Conservation (phyloP, 495 filamentous ascomycete genomes). For the Penicillium macrosclerotiorum region DNA sequence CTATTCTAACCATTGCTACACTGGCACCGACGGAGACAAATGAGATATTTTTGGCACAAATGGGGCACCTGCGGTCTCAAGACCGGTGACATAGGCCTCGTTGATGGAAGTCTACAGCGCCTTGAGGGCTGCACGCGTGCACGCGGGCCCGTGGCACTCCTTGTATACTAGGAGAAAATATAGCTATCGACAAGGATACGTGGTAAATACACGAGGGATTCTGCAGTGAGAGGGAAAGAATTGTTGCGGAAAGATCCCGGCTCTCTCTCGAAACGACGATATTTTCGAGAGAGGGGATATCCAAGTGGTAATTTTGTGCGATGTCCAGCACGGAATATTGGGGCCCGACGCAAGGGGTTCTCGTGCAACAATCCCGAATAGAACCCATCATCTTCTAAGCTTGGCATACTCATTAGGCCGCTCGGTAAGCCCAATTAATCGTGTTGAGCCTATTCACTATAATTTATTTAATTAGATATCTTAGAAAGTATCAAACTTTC, state of each 20-base stretch:
- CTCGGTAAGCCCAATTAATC: too few species aligned
- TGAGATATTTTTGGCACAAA: conserved; percentile 4
- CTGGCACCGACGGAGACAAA: conserved; percentile 4
- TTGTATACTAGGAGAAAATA: background rate
- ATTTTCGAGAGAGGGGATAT: conserved; percentile 1
- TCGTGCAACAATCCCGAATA: conserved; percentile 2
- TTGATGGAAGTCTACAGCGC: conserved; percentile 6
- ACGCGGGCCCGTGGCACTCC: background rate
- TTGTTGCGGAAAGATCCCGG: conserved; percentile 4
- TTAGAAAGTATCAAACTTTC: too few species aligned
- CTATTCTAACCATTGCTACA: conserved; percentile 4
- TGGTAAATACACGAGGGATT: background rate
- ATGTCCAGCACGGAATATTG: conserved; percentile 3
- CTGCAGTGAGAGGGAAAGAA: background rate
- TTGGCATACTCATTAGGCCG: too few species aligned
- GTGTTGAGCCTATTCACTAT: too few species aligned
- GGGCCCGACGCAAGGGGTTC: conserved; percentile 2
- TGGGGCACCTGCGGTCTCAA: conserved; percentile 10
- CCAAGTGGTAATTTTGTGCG: conserved; percentile 6
- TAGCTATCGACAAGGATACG: background rate
- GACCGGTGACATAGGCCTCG: conserved; percentile 3
- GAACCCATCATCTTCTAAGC: background rate
- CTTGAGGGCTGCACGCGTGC: conserved; percentile 3
- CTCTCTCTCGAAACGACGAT: conserved; percentile 7
- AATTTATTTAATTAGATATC: too few species aligned